These are phyloP conservation scores for Pichia cactophila DNA, from an alignment of 1,139 yeast genomes.

Conservation along the genomic window DNA sequence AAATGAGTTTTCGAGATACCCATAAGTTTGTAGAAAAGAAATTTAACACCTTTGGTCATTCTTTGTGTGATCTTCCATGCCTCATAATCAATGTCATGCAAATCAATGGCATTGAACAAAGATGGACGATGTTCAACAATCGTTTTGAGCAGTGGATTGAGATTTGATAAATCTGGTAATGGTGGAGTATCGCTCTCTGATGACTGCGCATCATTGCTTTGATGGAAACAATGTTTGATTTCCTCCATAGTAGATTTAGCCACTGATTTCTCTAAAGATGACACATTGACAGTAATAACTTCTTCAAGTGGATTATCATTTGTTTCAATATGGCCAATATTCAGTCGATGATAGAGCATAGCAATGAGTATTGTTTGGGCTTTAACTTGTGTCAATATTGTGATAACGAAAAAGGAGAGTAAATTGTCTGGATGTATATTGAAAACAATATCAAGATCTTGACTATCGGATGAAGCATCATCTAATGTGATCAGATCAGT, in stretches of 20 bases:
- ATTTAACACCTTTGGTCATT: slow-evolving; percentile 32
- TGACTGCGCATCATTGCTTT: neutral
- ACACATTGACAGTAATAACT: neutral
- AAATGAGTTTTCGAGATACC: slow-evolving; percentile 43
- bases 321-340: slow-evolving; percentile 10
- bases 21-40: slow-evolving; percentile 48
- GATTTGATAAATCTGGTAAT: slow-evolving; percentile 18
- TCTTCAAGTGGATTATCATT: neutral
- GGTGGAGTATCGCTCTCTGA: slow-evolving; percentile 16
- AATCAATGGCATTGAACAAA: slow-evolving; percentile 26
- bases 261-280: neutral
- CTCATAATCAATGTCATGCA: slow-evolving; percentile 35
- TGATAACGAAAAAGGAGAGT: slow-evolving; percentile 22
- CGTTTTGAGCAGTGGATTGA: slow-evolving; percentile 19
- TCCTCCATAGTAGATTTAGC: slow-evolving; percentile 2
- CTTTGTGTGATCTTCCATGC: slow-evolving; percentile 35
- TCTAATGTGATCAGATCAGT: slow-evolving; percentile 6
- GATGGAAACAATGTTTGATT: neutral
- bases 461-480: slow-evolving; percentile 15
- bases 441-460: slow-evolving; percentile 23
- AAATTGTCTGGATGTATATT: slow-evolving; percentile 16
- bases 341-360: slow-evolving; percentile 12
- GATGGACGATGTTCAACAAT: slow-evolving; percentile 23
- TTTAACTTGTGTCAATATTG: slow-evolving; percentile 29
- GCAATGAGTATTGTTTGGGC: slow-evolving; percentile 35